Conservation (phyloP, 257 asterid genomes). For the Haberlea rhodopensis region DNA sequence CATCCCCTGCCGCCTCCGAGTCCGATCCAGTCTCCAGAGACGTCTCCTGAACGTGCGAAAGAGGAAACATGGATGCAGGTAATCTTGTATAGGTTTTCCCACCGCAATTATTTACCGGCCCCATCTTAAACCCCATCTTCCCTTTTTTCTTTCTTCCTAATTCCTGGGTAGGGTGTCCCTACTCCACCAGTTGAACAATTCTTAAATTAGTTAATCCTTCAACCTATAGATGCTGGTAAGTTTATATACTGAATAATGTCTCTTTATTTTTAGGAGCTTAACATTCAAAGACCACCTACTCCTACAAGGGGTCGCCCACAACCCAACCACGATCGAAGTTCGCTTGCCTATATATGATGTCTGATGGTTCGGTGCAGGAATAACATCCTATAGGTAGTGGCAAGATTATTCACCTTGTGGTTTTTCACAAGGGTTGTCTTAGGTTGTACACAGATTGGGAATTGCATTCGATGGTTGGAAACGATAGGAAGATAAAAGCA, state of each 20-base stretch:
- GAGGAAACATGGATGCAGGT: conserved; percentile 99
- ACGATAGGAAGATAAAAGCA: background rate
- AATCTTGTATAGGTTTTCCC: conserved; percentile 3
- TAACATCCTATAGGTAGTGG: background rate
- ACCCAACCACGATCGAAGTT: conserved; percentile 77
- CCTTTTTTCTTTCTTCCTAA: background rate
- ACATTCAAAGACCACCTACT: conserved; percentile 97
- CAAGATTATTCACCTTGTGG: background rate
- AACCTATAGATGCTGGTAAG: too few species aligned
- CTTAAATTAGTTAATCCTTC: too few species aligned
- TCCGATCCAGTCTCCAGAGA: conserved; percentile 89
- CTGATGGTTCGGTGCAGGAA: too few species aligned
- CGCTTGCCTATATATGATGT: conserved; percentile 80
- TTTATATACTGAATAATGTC: background rate
- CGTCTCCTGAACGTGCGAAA: conserved; percentile 81
- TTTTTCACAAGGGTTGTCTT: background rate
- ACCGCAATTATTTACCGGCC: background rate
- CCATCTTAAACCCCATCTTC: background rate
- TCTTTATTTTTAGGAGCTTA: conserved; percentile 67
- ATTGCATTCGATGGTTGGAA: background rate
- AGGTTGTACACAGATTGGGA: background rate
- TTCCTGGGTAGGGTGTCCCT: too few species aligned
- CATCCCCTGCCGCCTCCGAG: conserved; percentile 98
- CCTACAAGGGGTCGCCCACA: conserved; percentile 98
- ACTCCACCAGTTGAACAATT: too few species aligned